Evolutionary conservation across 2,329 filamentous ascomycete genomes (phyloP), one percentile per base, ranked within the genome.

Genomic region (Purpureocillium takamizusanense): DNA sequence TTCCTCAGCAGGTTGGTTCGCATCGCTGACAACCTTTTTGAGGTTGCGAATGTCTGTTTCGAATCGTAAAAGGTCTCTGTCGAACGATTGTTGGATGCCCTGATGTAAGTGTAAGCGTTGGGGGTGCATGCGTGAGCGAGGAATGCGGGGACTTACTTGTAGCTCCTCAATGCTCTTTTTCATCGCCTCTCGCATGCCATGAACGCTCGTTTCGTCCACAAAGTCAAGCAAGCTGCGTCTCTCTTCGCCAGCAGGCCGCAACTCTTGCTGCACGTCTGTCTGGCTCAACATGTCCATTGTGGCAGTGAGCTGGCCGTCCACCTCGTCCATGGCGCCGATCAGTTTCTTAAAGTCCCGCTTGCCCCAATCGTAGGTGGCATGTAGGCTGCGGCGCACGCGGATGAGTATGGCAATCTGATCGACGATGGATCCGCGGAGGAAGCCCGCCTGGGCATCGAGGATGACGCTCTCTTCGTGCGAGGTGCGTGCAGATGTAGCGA

Each of bases 381-480:
- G 67, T 48, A 83, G 62, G 36, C 67, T 66, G 17, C 63, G 59
- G 29, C 74, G 66, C 7, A 80, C 61, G 35, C 66, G 64, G 17
- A 62, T 56, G 21, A 83, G 62, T 15, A 81, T 56, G 31, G 60
- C 63, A 13, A 69, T 55, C 57, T 81, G 74, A 17, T 76, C 69
- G 27, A 59, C 63, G 41, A 87, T 75, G 31, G 77, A 78, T 9
- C 66, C 68, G 36, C 72, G 74, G 7, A 89, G 60, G 54, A 86
- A 87, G n/a, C 67, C 69, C 0, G 80, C 78, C 50, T 83, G 73
- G 7, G 85, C 79, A 16, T 74, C 74, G 4, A 94, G 71, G 9
- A 89, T 70, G 38, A 86, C 81, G 35, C 81, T 81, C 49, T 92
- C 83, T 54, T 94, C 86, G 46, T 95, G 71, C 27, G 86, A 76